Evolutionary conservation across 78 protist genomes (phyloP).

Genomic region (Dictyostelium intermedium): DNA sequence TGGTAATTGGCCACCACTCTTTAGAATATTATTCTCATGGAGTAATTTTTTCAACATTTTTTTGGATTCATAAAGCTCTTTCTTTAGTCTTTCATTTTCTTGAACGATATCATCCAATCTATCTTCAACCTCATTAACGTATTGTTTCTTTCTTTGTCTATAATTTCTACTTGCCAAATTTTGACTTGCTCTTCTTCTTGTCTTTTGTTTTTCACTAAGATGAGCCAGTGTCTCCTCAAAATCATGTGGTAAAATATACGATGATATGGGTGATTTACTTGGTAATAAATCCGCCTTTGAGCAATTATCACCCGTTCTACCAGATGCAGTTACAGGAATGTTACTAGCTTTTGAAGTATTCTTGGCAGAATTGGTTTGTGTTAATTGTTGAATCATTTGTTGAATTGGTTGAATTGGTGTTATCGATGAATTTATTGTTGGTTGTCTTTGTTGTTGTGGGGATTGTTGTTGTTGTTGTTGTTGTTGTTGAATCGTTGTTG

Average conservation of each 20-base stretch:
- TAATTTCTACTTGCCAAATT: constrained; percentile 65
- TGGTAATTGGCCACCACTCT: constrained; percentile 21
- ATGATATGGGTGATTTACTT: neutral
- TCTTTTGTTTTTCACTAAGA: constrained; percentile 65
- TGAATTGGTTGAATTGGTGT: constrained; percentile 6
- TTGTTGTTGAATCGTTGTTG: neutral
- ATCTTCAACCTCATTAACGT: constrained; percentile 17
- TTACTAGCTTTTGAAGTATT: neutral
- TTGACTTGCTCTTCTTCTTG: constrained; percentile 70
- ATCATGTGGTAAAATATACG: constrained; percentile 6
- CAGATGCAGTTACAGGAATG: neutral
- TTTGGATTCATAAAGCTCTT: constrained; percentile 8
- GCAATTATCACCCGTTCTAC: neutral
- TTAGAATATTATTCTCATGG: constrained; percentile 41
- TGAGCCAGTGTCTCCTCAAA: constrained; percentile 34
- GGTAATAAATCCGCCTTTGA: neutral
- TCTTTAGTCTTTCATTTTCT: constrained; percentile 40
- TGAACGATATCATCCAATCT: constrained; percentile 15
- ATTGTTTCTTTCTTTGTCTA: constrained; percentile 68
- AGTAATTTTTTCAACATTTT: constrained; percentile 6
- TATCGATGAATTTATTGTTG: neutral
- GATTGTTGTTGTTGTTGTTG: neutral
- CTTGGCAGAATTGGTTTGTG: constrained; percentile 6
- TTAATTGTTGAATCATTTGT: constrained; percentile 25
- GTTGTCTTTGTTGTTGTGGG: neutral